Base-by-base conservation (phyloP, 2,329 filamentous ascomycete genomes). In the Colletotrichum sp. region DNA sequence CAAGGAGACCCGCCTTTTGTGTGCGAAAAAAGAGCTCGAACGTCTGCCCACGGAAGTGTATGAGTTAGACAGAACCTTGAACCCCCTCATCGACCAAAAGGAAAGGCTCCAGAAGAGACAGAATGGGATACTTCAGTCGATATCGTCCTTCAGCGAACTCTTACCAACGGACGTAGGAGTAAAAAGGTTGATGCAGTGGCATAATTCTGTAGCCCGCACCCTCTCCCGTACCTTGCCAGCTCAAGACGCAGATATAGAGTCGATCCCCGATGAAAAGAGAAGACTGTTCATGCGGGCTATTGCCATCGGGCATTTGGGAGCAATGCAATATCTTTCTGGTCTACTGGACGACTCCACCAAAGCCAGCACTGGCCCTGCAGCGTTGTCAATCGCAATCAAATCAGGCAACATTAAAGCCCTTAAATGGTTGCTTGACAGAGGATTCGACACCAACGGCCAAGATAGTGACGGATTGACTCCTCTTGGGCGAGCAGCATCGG, bases 191-290 rank as follows among this genome's bases (percentile, higher is more conserved):
- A 21, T 48, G 10, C 6, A n/a, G 13, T 48, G 43, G 43, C 43
- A 48, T 6, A 48, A 13, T 48, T 12, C 43, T 7, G 6, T 48
- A 0, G n/a, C 6, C 3, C 9, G 13, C 7, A 21, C 3, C 3
- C 43, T 48, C 10, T n/a, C n/a, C 10, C n/a, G 43, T 0, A 21
- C 6, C 0, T 7, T 48, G 43, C 43, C 43, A 21, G 43, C n/a
- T 12, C n/a, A 48, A 21, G n/a, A 48, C 3, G 10, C 43, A 21
- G 43, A 13, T 4, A 48, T 21, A 21, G 43, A 48, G n/a, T 48
- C 10, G 0, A 21, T 48, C 13, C 0, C 0, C 6, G 43, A 48
- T 7, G 43, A 48, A 5, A 48, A 0, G 2, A 12, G 2, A 1
- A 48, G n/a, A 4, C 10, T 48, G 10, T 48, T 48, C 10, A 48